A percentile compares a stretch with the other conserved stretches of the same genome.
Conservation (phyloP, 306 rosid genomes). For the Benincasa hispida region DNA sequence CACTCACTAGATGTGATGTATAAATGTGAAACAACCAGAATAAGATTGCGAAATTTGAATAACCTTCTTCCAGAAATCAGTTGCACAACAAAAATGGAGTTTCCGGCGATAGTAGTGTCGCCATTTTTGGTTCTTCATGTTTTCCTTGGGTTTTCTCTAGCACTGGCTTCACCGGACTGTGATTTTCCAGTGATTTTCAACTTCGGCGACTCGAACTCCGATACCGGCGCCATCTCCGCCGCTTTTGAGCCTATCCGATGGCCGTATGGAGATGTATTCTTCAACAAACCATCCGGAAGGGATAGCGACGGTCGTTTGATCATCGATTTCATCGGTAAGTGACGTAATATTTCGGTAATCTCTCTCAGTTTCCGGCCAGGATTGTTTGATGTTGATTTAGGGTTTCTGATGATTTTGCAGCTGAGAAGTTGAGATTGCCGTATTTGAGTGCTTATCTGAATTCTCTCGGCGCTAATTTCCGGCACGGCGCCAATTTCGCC, state of each 20-base stretch:
- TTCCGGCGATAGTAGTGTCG: neutral
- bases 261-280: constrained; percentile 71
- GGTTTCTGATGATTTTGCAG: constrained; percentile 24
- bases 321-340: constrained; percentile 68
- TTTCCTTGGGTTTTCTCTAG: neutral
- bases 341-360: neutral
- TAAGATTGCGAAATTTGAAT: neutral
- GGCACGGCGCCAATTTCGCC: constrained; percentile 86
- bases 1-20: neutral
- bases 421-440: constrained; percentile 58
- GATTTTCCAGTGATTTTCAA: constrained; percentile 77
- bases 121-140: neutral
- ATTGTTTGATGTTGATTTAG: neutral
- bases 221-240: constrained; percentile 89
- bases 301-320: constrained; percentile 82
- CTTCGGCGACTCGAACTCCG: constrained; percentile 94
- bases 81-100: neutral
- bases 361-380: neutral
- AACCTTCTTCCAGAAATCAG: neutral
- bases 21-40: neutral
- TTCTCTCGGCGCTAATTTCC: constrained; percentile 67
- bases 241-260: constrained; percentile 51
- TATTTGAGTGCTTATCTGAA: constrained; percentile 86
- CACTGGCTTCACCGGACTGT: constrained; percentile 25
- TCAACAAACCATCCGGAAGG: constrained; percentile 56